Conservation (phyloP, 176 grass and related monocot species). For the Dendrocalamus sinicus region DNA sequence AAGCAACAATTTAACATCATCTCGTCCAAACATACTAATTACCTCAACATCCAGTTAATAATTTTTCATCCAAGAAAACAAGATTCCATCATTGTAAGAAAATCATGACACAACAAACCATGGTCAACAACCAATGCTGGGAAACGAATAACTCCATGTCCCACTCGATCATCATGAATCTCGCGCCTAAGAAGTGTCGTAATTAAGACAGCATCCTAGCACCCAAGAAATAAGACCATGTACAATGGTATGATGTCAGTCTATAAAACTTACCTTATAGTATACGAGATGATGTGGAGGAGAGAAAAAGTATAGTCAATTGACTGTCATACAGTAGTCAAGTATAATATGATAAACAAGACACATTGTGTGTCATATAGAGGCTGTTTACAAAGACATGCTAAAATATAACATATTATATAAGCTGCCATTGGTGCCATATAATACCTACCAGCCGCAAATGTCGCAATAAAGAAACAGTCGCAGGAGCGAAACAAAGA, state of each 20-base stretch:
- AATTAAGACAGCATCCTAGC: slow-evolving; percentile 13
- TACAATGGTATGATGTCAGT: no score
- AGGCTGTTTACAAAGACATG: no score
- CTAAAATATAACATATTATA: no score
- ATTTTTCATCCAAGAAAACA: slow-evolving; percentile 1
- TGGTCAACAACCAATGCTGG: neutral
- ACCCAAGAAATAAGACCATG: neutral
- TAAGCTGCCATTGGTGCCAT: no score
- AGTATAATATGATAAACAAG: no score
- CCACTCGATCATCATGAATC: slow-evolving; percentile 19
- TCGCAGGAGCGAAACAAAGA: neutral
- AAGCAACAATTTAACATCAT: slow-evolving; percentile 4
- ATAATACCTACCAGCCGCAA: neutral
- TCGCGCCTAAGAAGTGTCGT: neutral
- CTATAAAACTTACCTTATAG: no score
- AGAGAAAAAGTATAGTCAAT: no score
- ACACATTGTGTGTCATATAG: no score
- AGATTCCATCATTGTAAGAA: neutral
- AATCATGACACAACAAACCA: neutral
- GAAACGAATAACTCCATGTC: slow-evolving; percentile 15
- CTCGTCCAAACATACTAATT: neutral
- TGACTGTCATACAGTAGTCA: no score
- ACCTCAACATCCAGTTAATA: neutral
- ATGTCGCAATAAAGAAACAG: slow-evolving; percentile 25
- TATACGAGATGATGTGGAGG: no score